phyloP scores from a whole-genome alignment of 805 yeast species.

The Ogataea pini region DNA sequence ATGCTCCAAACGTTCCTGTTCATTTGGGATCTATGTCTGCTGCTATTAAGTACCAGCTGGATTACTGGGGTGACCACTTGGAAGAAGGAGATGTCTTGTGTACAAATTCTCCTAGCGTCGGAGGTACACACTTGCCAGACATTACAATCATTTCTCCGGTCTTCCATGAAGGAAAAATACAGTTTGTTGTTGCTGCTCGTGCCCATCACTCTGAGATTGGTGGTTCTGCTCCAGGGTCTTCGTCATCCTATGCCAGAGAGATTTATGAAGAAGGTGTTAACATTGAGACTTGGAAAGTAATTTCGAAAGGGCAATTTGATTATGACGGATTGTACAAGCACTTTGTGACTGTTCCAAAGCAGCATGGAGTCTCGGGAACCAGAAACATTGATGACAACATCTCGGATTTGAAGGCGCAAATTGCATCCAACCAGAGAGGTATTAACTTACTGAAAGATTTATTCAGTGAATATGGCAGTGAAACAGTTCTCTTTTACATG shows the following conservation, averaged over 20 bases:
- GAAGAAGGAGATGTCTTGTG: slow-evolving; percentile 45
- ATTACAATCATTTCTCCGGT: slow-evolving; percentile 62
- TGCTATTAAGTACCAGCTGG: slow-evolving; percentile 40
- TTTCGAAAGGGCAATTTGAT: slow-evolving; percentile 50
- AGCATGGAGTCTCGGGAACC: slow-evolving; percentile 55
- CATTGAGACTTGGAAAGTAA: slow-evolving; percentile 53
- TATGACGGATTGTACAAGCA: slow-evolving; percentile 49
- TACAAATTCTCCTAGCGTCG: slow-evolving; percentile 45
- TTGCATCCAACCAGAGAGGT: slow-evolving; percentile 56
- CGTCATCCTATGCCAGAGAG: slow-evolving; percentile 55
- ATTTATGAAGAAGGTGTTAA: slow-evolving; percentile 59
- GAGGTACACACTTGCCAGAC: slow-evolving; percentile 52
- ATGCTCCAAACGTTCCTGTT: slow-evolving; percentile 44
- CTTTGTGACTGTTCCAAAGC: slow-evolving; percentile 49
- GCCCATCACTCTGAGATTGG: slow-evolving; percentile 69
- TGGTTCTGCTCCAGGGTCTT: slow-evolving; percentile 59
- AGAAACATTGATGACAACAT: slow-evolving; percentile 55
- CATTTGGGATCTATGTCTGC: slow-evolving; percentile 50
- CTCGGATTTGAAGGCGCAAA: slow-evolving; percentile 50
- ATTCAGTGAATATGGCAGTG: slow-evolving; percentile 44
- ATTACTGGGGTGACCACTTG: slow-evolving; percentile 40
- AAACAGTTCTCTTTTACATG: slow-evolving; percentile 49
- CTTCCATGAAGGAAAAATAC: slow-evolving; percentile 43
- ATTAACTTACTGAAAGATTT: slow-evolving; percentile 44
- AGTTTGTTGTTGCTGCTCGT: slow-evolving; percentile 57